Conservation (phyloP, 495 filamentous ascomycete species). For the Cetradonia linearis region DNA sequence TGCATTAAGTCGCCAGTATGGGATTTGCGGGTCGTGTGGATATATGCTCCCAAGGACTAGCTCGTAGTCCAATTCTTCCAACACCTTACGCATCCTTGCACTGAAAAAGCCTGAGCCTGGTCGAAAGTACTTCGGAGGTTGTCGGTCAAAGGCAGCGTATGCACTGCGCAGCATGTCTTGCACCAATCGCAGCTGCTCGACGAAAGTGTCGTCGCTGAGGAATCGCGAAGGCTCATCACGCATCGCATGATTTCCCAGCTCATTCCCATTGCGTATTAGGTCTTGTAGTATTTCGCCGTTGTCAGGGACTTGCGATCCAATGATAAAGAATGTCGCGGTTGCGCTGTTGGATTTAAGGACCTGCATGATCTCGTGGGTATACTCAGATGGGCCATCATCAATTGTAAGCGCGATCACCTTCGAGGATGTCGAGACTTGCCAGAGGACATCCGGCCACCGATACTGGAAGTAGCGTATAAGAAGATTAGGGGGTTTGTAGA, state of each 20-base stretch:
- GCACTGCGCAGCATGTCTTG: slow-evolving; percentile 42
- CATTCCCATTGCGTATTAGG: slow-evolving; percentile 53
- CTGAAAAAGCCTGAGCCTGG: slow-evolving; percentile 77
- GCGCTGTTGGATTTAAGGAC: slow-evolving; percentile 47
- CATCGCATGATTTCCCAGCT: slow-evolving; percentile 81
- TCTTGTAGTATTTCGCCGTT: slow-evolving; percentile 43
- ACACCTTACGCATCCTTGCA: slow-evolving; percentile 47
- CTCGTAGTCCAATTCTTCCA: slow-evolving; percentile 47
- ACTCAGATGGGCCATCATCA: slow-evolving; percentile 68
- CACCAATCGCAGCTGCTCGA: slow-evolving; percentile 34
- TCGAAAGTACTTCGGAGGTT: slow-evolving; percentile 54
- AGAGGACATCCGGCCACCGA: slow-evolving; percentile 68
- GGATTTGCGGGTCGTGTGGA: slow-evolving; percentile 76
- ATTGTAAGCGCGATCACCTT: slow-evolving; percentile 71
- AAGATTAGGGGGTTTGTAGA: slow-evolving; percentile 63
- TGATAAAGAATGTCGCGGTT: slow-evolving; percentile 68
- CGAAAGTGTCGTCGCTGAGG: slow-evolving; percentile 31
- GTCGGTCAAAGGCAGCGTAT: slow-evolving; percentile 37
- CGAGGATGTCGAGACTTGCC: slow-evolving; percentile 45
- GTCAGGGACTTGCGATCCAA: slow-evolving; percentile 62
- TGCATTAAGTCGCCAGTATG: slow-evolving; percentile 58
- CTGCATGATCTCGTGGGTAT: slow-evolving; percentile 61
- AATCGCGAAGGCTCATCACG: slow-evolving; percentile 60
- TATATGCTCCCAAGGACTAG: slow-evolving; percentile 73
- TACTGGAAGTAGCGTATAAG: slow-evolving; percentile 58